Evolutionary conservation across 768 basidiomycete species (phyloP).

Genomic region (Phylloporus scabripes): DNA sequence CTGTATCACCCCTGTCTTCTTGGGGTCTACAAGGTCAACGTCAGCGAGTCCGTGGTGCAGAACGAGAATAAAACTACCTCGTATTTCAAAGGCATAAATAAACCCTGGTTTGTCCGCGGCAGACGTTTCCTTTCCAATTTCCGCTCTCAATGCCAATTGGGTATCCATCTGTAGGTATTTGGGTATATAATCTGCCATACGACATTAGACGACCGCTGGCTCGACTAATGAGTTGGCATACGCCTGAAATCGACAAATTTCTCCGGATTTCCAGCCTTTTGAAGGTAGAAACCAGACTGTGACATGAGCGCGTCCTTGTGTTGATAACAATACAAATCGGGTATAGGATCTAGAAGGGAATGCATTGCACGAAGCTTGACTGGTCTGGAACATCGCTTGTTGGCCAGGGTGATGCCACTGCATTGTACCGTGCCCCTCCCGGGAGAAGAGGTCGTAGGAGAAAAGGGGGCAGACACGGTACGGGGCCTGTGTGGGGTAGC

Average conservation of each 20-base stretch:
- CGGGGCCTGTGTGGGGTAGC: slow-evolving; percentile 20
- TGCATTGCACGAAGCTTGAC: slow-evolving; percentile 42
- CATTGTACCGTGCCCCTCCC: slow-evolving; percentile 41
- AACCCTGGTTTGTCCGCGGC: slow-evolving; percentile 62
- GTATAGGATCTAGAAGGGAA: slow-evolving; percentile 22
- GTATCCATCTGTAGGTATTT: slow-evolving; percentile 57
- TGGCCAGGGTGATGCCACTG: slow-evolving; percentile 57
- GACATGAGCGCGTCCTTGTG: slow-evolving; percentile 48
- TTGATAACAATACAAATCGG: slow-evolving; percentile 54
- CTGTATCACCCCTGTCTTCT: slow-evolving; percentile 40
- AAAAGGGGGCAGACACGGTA: slow-evolving; percentile 10
- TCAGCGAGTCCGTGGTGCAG: background rate
- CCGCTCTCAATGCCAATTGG: slow-evolving; percentile 47
- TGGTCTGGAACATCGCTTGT: slow-evolving; percentile 54
- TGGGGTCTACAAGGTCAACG: slow-evolving; percentile 24
- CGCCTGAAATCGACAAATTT: slow-evolving; percentile 57
- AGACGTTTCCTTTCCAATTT: slow-evolving; percentile 53
- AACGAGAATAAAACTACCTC: slow-evolving; percentile 39
- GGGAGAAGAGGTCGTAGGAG: background rate
- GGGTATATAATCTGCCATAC: slow-evolving; percentile 60
- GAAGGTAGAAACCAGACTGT: slow-evolving; percentile 54
- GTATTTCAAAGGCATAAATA: slow-evolving; percentile 79
- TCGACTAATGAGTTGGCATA: slow-evolving; percentile 23
- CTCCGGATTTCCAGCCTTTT: slow-evolving; percentile 32
- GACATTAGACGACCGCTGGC: slow-evolving; percentile 6